Base-by-base conservation (phyloP, 2,329 filamentous ascomycete species). In the Fusarium sp. region DNA sequence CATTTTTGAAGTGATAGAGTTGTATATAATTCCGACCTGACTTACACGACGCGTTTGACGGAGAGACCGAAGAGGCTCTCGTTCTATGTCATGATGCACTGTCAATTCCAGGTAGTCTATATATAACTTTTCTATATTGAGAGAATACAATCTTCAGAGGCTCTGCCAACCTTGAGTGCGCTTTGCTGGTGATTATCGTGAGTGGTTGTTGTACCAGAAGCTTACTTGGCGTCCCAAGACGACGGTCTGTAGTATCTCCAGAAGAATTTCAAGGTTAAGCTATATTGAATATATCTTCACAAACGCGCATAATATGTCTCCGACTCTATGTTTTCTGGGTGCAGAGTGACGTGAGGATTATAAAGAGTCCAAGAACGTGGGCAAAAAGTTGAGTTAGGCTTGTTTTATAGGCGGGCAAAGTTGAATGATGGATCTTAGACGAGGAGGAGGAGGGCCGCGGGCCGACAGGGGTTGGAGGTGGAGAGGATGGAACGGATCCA, bases 281-380 rank as follows among this genome's bases (percentile, higher is more conserved):
- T 63, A 60, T 73, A 36, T 58, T 13, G 18, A 31, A 4, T 5
- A 60, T 73, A 76, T 59, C 62, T 75, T 41, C n/a, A 14, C 49
- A 38, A 39, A 41, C 33, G 33, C 15, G 9, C 3, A 11, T 13
- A 17, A 27, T 17, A 62, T 31, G 42, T 22, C 12, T 10, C 2
- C 20, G 20, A 12, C 64, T 58, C 25, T 50, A 41, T 27, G 38
- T 44, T 35, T 54, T 36, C 59, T 78, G 47, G 82, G 84, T 81
- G 83, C 84, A 81, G 71, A 82, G 70, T 62, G 46, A 55, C 61
- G 53, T 45, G 81, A 80, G 83, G 90, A 89, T 82, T 83, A 84
- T 77, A 91, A 90, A 77, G 86, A 93, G 90, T 88, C 88, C 86
- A 90, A 90, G 85, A 87, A 92, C 81, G 84, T 82, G 78, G 81